Evolutionary conservation across 129 eudicot genomes (phyloP), one percentile per base, ranked within the genome.

Genomic region (Pulicaria dysenterica): DNA sequence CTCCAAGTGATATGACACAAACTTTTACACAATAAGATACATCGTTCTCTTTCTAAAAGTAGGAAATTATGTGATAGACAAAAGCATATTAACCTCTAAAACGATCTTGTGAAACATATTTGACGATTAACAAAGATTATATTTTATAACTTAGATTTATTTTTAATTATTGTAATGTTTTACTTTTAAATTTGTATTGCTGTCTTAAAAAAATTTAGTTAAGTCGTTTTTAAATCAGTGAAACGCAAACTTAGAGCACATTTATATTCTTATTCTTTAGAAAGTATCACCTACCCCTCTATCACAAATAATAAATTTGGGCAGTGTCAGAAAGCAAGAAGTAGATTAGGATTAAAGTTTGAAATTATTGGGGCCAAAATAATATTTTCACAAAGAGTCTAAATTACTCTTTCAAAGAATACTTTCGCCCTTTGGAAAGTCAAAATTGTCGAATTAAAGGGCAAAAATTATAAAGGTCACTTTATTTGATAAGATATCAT

Each of bases 291-390:
- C 75, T 67, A 76, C 75, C 74, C 8, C 13, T 67, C 61, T 76
- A 58, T 49, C 38, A 47, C 41, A 17, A 47, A 68, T 58, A 58
- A 68, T 39, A 68, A 77, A 75, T 39, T 48, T 39, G 64, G 7
- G 69, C 75, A 68, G 75, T 77, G 74, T 68, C 69, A 47, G 59
- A 77, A 77, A 77, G 75, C 59, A 75, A 56, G 31, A 59, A 77
- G 55, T 19, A 19, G 63, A 58, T 45, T 40, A 47, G 41, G 43
- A 46, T 39, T 46, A 77, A 77, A 77, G 75, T 77, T 77, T 58
- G 70, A 38, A 68, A 77, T 77, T 58, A 77, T 77, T 77, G 81
- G n/a, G 55, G n/a, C 11, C 38, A 45, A 76, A 45, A 67, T 76
- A 69, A 19, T 68, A 68, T 58, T 47, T 59, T 39, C 47, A 47